These are phyloP conservation scores for Fusarium odoratissimum DNA, from an alignment of 2,329 filamentous ascomycete genomes.

Conservation along the genomic window DNA sequence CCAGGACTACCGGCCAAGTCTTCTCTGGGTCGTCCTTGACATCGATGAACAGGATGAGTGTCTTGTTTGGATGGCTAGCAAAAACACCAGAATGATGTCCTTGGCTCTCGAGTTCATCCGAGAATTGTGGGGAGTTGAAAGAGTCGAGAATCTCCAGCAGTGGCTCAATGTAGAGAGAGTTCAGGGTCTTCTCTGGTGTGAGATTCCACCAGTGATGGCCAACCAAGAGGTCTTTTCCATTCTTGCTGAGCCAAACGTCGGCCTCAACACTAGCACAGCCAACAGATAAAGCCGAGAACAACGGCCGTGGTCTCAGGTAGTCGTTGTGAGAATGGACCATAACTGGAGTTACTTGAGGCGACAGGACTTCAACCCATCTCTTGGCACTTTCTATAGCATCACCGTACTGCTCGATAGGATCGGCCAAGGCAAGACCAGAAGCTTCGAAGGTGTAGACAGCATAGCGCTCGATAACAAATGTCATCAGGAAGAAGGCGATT, in stretches of 20 bases:
- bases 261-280: conserved; percentile 74
- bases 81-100: conserved; percentile 63
- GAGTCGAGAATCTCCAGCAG: conserved; percentile 67
- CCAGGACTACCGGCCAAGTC: conserved; percentile 44
- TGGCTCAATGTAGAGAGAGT: conserved; percentile 71
- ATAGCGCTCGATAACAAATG: conserved; percentile 24
- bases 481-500: conserved; percentile 20
- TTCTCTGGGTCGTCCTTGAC: conserved; percentile 63
- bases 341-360: conserved; percentile 27
- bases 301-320: conserved; percentile 71
- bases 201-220: conserved; percentile 65
- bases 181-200: conserved; percentile 67
- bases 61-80: conserved; percentile 61
- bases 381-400: conserved; percentile 23
- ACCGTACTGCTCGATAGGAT: conserved; percentile 20
- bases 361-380: conserved; percentile 33
- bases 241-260: conserved; percentile 69
- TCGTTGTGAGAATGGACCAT: conserved; percentile 73
- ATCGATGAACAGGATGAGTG: conserved; percentile 73
- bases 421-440: conserved; percentile 20
- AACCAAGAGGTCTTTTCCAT: conserved; percentile 65
- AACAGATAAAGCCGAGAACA: conserved; percentile 70
- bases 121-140: conserved; percentile 13
- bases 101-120: fast-evolving
- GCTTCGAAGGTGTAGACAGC: conserved; percentile 29